phyloP scores from a whole-genome alignment of 768 basidiomycete genomes.

The Pleurotus cornucopiae region DNA sequence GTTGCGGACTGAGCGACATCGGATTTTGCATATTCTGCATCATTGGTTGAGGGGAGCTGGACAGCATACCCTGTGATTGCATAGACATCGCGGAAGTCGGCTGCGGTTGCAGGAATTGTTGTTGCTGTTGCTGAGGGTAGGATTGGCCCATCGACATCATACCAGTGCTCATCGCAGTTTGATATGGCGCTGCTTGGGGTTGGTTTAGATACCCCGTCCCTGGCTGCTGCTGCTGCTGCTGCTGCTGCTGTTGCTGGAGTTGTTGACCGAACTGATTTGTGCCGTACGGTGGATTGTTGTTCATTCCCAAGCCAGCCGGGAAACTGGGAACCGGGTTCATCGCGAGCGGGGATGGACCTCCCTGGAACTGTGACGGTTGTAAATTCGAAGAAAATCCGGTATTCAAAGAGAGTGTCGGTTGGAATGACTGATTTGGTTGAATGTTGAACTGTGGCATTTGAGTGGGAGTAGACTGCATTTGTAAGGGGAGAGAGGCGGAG shows the following conservation, averaged over 20 bases:
- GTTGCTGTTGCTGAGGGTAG: not conserved
- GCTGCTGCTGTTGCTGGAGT: not conserved
- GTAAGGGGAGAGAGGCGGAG: conserved; percentile 51
- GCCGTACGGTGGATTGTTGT: not conserved
- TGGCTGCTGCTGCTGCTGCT: too few relatives aligned
- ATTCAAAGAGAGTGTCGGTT: not conserved
- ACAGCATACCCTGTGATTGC: not conserved
- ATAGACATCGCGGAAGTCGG: conserved; percentile 2
- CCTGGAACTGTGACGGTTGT: not conserved
- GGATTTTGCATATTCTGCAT: not conserved
- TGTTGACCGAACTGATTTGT: too few relatives aligned
- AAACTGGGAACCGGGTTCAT: not conserved
- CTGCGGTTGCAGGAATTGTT: conserved; percentile 11
- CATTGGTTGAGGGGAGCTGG: not conserved
- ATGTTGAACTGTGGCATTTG: not conserved
- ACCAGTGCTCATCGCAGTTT: not conserved
- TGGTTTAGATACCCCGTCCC: not conserved
- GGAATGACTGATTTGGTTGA: not conserved
- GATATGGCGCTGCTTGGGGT: not conserved
- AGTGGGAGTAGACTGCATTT: conserved; percentile 27
- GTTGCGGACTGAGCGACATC: conserved; percentile 3
- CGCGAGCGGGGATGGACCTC: not conserved
- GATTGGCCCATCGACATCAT: too few relatives aligned
- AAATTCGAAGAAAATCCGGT: not conserved
- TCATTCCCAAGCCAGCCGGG: not conserved